Conservation (phyloP, 352 stramenopile species). For the Phytophthora kernoviae region DNA sequence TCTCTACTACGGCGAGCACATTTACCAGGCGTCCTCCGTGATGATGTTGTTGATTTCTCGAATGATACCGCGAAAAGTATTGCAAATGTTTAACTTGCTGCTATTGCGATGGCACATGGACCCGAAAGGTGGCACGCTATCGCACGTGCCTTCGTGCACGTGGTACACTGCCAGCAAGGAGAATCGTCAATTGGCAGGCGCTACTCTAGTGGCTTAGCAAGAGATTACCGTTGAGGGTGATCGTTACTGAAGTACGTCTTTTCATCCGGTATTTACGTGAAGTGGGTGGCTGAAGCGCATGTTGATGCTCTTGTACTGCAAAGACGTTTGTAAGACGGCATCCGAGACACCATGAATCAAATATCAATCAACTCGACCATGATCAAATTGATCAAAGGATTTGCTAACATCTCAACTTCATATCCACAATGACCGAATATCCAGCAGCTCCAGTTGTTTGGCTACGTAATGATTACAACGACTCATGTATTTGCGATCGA, state of each 20-base stretch:
- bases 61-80: constrained; percentile 12
- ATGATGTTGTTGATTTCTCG: constrained; percentile 21
- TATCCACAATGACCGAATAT: constrained; percentile 1
- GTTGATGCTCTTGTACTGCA: no score
- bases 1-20: constrained; percentile 25
- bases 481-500: neutral
- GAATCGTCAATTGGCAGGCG: constrained; percentile 4
- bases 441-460: neutral
- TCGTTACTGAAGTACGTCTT: neutral
- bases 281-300: no score
- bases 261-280: neutral
- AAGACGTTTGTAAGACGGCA: no score
- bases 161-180: constrained; percentile 23
- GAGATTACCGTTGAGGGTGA: neutral
- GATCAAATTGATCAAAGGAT: neutral
- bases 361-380: neutral
- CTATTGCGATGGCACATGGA: constrained; percentile 25
- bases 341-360: neutral
- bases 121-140: constrained; percentile 9
- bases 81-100: constrained; percentile 31
- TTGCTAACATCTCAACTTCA: constrained; percentile 1
- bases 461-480: neutral
- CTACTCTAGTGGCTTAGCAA: constrained; percentile 11
- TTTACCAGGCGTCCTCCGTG: constrained; percentile 25
- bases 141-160: constrained; percentile 7